Percentiles rank a stretch among this genome's conserved stretches.
Conservation (phyloP, 805 yeast genomes). For the Kodamaea lidongshanica region DNA sequence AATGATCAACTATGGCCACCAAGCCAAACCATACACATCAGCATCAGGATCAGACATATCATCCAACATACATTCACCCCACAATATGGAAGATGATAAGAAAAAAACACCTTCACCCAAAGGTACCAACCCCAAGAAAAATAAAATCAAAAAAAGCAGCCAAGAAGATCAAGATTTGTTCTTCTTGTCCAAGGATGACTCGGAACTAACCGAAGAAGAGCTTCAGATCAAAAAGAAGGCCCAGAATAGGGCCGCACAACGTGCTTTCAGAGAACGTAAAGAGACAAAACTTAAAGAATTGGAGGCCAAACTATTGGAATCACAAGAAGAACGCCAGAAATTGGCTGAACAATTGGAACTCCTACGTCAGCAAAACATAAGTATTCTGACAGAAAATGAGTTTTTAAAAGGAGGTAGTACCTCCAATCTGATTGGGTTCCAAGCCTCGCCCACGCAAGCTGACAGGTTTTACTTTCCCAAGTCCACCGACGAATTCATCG, state of each 20-base stretch:
- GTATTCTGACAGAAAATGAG: constrained; percentile 59
- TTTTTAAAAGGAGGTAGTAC: constrained; percentile 34
- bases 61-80: too few relatives aligned
- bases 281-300: constrained; percentile 66
- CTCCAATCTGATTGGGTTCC: not conserved
- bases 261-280: constrained; percentile 79
- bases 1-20: too few relatives aligned
- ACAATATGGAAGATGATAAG: not conserved
- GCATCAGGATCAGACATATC: too few relatives aligned
- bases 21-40: too few relatives aligned
- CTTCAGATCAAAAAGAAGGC: constrained; percentile 58
- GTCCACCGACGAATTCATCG: constrained; percentile 29
- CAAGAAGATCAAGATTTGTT: constrained; percentile 33
- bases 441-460: constrained; percentile 1
- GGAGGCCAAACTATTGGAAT: constrained; percentile 48
- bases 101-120: constrained; percentile 1
- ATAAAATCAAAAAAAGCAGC: constrained; percentile 20
- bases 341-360: constrained; percentile 45
- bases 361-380: constrained; percentile 48
- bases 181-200: constrained; percentile 32
- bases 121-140: constrained; percentile 1
- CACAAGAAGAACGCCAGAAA: constrained; percentile 49
- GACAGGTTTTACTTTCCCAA: constrained; percentile 30
- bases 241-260: constrained; percentile 81
- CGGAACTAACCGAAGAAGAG: constrained; percentile 35